Evolutionary conservation across 768 basidiomycete species (phyloP), one percentile per base, ranked within the genome.

Genomic region (Lentinula lateritia): DNA sequence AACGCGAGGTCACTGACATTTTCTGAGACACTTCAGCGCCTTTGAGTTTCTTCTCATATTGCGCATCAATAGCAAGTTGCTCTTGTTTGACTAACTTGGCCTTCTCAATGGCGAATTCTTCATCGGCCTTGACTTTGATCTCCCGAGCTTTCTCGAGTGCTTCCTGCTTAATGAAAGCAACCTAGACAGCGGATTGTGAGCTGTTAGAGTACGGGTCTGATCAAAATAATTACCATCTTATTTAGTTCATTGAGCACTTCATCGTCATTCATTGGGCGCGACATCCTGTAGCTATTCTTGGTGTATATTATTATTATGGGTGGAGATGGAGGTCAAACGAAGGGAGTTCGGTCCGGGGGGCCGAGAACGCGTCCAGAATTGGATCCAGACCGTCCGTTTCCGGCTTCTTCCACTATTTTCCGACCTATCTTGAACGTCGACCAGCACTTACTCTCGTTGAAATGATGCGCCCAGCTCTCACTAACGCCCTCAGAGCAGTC

Each of bases 51-150:
- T 97, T 96, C 76, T 98, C 96, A 71, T 88, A 94, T 65, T 89
- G 88, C 6, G 90, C 87, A 71, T 99, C 97, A 70, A 99, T 97
- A 13, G 94, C 88, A 64, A 92, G 88, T 63, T 94, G 89, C 74
- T 99, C 96, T 73, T 95, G 93, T 72, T 95, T 93, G 28, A 99
- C 96, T 62, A 98, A 89, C 76, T 93, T 97, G 54, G 95, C 96
- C 85, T 99, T 99, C 74, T 99, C 97, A 66, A 99, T 98, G 18
- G 96, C 91, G 71, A 98, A 98, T 77, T 99, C 96, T 73, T 98
- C 95, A 64, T 99, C 95, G 0, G 97, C 96, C 74, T 99, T 99
- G 63, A 98, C 93, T 65, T 84, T 89, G 63, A 99, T 95, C 76
- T 99, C 97, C 7, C 97, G 81, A 0, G 94, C 95, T 77, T 99